A percentile compares a stretch with the other conserved stretches of the same genome.
phyloP scores from a whole-genome alignment of 2,329 filamentous ascomycete genomes.

The Thyridium curvatum region DNA sequence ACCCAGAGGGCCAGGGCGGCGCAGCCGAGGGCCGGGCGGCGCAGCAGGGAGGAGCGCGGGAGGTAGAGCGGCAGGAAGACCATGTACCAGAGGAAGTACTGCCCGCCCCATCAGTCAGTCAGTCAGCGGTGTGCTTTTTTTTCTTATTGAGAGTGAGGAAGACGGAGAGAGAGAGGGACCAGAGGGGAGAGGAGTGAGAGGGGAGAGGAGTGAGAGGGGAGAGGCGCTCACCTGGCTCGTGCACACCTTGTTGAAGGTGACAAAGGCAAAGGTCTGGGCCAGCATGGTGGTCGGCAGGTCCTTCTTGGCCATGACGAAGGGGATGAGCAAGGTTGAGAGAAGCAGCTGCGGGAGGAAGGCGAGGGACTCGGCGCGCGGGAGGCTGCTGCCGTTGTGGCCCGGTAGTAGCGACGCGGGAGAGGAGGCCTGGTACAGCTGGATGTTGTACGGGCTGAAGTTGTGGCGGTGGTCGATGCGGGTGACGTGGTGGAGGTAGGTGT shows the following conservation, averaged over 20 bases:
- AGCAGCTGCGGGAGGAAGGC: constrained; percentile 86
- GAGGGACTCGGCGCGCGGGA: constrained; percentile 60
- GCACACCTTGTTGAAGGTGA: constrained; percentile 98
- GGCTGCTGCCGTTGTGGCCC: constrained; percentile 14
- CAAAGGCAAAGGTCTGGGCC: constrained; percentile 94
- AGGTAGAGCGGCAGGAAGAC: constrained; percentile 90
- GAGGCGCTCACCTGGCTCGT: constrained; percentile 75
- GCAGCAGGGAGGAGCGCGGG: constrained; percentile 67
- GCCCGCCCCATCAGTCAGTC: not conserved
- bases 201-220: too few species aligned
- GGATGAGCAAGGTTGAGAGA: constrained; percentile 68
- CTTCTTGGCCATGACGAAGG: constrained; percentile 67
- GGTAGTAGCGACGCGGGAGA: constrained; percentile 40
- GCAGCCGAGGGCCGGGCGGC: constrained; percentile 50
- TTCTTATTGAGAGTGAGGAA: not conserved
- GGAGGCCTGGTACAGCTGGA: constrained; percentile 80
- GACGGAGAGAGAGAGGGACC: not conserved
- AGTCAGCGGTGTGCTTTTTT: constrained; percentile 9
- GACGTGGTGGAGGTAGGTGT: constrained; percentile 91
- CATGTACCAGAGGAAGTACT: constrained; percentile 99
- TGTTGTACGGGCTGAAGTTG: constrained; percentile 97
- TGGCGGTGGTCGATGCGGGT: constrained; percentile 92
- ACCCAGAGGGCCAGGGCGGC: constrained; percentile 68
- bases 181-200: not conserved
- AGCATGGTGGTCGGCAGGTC: constrained; percentile 81